Base-by-base conservation (phyloP, 495 filamentous ascomycete species). In the Physcia stellaris region DNA sequence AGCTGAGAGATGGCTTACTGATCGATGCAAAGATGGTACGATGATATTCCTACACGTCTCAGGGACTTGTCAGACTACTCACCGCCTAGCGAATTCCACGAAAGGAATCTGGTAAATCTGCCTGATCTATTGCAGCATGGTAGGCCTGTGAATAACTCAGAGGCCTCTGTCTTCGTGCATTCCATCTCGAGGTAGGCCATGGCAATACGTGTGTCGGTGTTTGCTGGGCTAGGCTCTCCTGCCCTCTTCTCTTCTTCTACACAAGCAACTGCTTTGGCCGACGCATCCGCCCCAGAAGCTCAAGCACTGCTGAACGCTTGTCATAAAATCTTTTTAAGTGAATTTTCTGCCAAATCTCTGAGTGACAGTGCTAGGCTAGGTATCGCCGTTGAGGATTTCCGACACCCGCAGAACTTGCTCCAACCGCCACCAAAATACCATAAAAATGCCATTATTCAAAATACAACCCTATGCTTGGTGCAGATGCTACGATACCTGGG, bases 241-340 rank as follows among this genome's bases (percentile, higher is more conserved):
- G 24, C 9, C 4, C 4, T 36, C 0, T 42, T 42, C 10, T 26
- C 32, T 27, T 3, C 18, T 17, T 17, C 22, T 18, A 0, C 40
- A 4, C 12, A 10, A 18, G 13, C 6, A 6, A 6, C 4, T 3
- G 29, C 29, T 9, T 13, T 27, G 19, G 15, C 24, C 9, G 33
- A 37, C 26, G 9, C 11, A 9, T 12, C 19, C 3, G 3, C 3
- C 16, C 33, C 19, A 9, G 0, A 20, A 5, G 35, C 41, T 2
- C 24, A 3, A 0, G 13, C 41, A 5, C 21, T 37, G 5, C 21
- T 43, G 3, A 17, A 32, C 1, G 37, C 41, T 2, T 43, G 41
- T 23, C 41, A 43, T 43, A 35, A 17, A 1, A 27, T 29, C 6
- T 43, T 43, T 29, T 31, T 43, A 4, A 27, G 38, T 11, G 41